Conservation (phyloP, 192 early-diverging fungal species). For the Phlyctochytrium bullatum region DNA sequence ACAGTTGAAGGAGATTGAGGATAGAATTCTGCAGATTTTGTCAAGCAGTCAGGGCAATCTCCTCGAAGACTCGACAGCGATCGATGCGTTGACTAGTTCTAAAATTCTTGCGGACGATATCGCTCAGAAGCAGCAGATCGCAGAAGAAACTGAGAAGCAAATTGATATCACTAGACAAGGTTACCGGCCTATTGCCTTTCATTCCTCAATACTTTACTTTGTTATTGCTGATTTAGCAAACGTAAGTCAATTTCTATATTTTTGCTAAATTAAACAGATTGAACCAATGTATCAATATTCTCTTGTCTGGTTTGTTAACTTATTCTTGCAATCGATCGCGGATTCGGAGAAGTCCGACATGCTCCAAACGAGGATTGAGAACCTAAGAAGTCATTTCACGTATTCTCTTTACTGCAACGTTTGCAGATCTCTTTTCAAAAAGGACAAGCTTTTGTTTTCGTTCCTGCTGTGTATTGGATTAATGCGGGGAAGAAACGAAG, state of each 20-base stretch:
- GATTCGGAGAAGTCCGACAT: slow-evolving; percentile 56
- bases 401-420: slow-evolving; percentile 64
- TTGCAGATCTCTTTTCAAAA: slow-evolving; percentile 61
- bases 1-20: slow-evolving; percentile 64
- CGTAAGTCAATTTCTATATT: slow-evolving; percentile 28
- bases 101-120: slow-evolving; percentile 61
- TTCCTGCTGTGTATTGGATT: slow-evolving; percentile 60
- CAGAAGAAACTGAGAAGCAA: slow-evolving; percentile 60
- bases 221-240: slow-evolving; percentile 64
- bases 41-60: slow-evolving; percentile 55
- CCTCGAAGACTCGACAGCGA: slow-evolving; percentile 61
- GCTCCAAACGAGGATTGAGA: slow-evolving; percentile 50
- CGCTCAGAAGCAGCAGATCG: slow-evolving; percentile 59
- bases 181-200: slow-evolving; percentile 57
- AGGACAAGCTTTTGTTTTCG: slow-evolving; percentile 62
- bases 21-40: slow-evolving; percentile 56
- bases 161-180: slow-evolving; percentile 61
- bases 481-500: slow-evolving; percentile 49
- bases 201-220: slow-evolving; percentile 62
- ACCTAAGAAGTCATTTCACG: slow-evolving; percentile 54
- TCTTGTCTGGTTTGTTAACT: slow-evolving; percentile 59
- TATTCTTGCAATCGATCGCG: slow-evolving; percentile 59
- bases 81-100: slow-evolving; percentile 54
- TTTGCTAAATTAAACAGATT: slow-evolving; percentile 33
- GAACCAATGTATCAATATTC: slow-evolving; percentile 69